Evolutionary conservation across 2,329 filamentous ascomycete genomes (phyloP).

Genomic region (Leptographium wingfieldii): DNA sequence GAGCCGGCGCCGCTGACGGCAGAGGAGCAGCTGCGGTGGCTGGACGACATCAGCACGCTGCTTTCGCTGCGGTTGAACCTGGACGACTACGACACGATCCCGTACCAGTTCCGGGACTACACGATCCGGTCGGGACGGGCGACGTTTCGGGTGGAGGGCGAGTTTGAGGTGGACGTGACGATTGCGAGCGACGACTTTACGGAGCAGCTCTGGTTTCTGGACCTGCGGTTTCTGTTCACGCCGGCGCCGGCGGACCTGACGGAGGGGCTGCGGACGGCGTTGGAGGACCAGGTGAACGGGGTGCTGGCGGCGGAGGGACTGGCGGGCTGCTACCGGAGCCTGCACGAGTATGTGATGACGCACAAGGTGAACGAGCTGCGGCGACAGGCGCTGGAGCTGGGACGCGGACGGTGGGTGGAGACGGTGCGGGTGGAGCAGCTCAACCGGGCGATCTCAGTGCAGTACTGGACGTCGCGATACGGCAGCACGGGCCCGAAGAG

Average conservation of each 20-base stretch:
- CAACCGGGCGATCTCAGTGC: conserved; percentile 70
- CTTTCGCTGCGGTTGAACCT: conserved; percentile 75
- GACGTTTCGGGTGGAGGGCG: conserved; percentile 69
- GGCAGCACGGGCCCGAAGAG: conserved; percentile 52
- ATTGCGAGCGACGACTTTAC: conserved; percentile 74
- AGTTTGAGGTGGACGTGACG: conserved; percentile 89
- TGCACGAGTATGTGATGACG: conserved; percentile 80
- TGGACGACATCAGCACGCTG: conserved; percentile 72
- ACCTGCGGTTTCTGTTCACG: conserved; percentile 72
- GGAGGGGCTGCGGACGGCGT: conserved; percentile 46
- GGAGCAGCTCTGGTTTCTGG: conserved; percentile 87
- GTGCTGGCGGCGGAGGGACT: conserved; percentile 59
- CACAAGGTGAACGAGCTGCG: conserved; percentile 78
- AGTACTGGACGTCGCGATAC: conserved; percentile 72
- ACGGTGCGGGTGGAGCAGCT: conserved; percentile 66
- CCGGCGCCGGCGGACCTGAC: conserved; percentile 53
- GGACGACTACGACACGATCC: conserved; percentile 65
- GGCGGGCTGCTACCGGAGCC: conserved; percentile 66
- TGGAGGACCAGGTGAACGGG: conserved; percentile 63
- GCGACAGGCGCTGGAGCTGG: conserved; percentile 62
- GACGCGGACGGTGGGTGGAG: conserved; percentile 62
- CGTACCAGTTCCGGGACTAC: conserved; percentile 65
- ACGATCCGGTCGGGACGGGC: conserved; percentile 73
- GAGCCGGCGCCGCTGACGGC: conserved; percentile 57
- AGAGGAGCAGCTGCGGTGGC: conserved; percentile 58